Evolutionary conservation across 305 asterid genomes (phyloP).

Genomic region (Euphrasia arctica): DNA sequence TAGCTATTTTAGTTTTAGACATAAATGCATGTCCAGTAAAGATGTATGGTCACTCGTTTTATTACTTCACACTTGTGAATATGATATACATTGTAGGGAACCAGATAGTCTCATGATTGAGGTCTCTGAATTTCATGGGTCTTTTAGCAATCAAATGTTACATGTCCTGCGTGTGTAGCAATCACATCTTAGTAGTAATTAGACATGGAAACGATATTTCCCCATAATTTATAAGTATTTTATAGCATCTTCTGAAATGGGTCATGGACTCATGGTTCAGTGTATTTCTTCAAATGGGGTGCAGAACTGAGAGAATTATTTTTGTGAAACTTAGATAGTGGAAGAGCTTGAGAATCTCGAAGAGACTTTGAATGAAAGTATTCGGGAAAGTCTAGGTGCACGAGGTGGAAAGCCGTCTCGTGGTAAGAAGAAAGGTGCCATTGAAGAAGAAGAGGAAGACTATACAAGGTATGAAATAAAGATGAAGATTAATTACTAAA

Average conservation of each 20-base stretch:
- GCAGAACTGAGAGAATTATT: conserved; percentile 5
- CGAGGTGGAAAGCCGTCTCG: conserved; percentile 55
- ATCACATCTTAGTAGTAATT: neutral
- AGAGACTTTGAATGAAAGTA: conserved; percentile 95
- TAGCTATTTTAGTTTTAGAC: conserved; percentile 16
- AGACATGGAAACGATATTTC: neutral
- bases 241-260: neutral
- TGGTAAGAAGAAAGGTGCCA: conserved; percentile 62
- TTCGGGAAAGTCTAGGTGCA: conserved; percentile 92
- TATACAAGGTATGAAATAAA: conserved; percentile 49
- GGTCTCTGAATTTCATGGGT: conserved; percentile 2
- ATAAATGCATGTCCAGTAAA: neutral
- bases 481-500: neutral
- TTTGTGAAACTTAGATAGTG: conserved; percentile 48
- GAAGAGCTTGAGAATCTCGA: conserved; percentile 99
- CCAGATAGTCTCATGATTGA: conserved; percentile 8
- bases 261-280: neutral
- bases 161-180: neutral
- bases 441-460: conserved; percentile 69
- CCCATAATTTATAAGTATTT: neutral
- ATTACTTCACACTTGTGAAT: neutral
- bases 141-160: neutral
- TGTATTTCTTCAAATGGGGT: neutral
- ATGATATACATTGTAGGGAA: neutral
- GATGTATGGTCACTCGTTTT: neutral